Evolutionary conservation across 2,329 filamentous ascomycete species (phyloP).

Genomic region (Calcarisporium arbuscula): DNA sequence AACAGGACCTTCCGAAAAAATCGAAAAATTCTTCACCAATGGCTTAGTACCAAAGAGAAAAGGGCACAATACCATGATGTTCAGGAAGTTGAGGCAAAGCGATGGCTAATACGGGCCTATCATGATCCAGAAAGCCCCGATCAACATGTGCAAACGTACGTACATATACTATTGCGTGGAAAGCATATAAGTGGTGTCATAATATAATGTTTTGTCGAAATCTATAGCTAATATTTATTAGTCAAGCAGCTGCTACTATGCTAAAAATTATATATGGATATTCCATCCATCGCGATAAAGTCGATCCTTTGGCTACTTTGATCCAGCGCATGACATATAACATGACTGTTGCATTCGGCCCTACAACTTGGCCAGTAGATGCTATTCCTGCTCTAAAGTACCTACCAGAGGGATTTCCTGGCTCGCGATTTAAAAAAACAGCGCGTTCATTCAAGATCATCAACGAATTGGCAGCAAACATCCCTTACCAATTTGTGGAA

Average conservation of each 20-base stretch:
- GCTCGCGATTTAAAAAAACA: conserved; percentile 14
- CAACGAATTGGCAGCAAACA: not conserved
- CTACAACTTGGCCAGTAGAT: conserved; percentile 17
- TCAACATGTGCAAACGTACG: conserved; percentile 3
- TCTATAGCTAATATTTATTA: too few species aligned
- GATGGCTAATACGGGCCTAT: conserved; percentile 1
- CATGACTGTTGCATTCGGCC: conserved; percentile 15
- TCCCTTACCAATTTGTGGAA: not conserved
- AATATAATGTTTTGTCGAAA: too few species aligned
- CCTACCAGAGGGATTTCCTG: conserved; percentile 14
- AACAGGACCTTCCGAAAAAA: not conserved
- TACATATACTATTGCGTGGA: too few species aligned
- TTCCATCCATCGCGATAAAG: conserved; percentile 12
- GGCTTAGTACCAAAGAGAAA: not conserved
- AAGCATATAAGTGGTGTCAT: too few species aligned
- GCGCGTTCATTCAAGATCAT: conserved; percentile 13
- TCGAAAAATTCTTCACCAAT: conserved; percentile 4
- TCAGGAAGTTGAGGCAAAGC: conserved; percentile 1
- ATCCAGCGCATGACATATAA: conserved; percentile 14
- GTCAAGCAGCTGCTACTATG: conserved; percentile 6
- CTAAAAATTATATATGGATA: conserved; percentile 14
- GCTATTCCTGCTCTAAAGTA: conserved; percentile 13
- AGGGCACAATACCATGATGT: not conserved
- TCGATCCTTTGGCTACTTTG: conserved; percentile 13
- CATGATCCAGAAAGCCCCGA: not conserved